Evolutionary conservation across 495 filamentous ascomycete species (phyloP).

Genomic region (Wilcoxina mikolae): DNA sequence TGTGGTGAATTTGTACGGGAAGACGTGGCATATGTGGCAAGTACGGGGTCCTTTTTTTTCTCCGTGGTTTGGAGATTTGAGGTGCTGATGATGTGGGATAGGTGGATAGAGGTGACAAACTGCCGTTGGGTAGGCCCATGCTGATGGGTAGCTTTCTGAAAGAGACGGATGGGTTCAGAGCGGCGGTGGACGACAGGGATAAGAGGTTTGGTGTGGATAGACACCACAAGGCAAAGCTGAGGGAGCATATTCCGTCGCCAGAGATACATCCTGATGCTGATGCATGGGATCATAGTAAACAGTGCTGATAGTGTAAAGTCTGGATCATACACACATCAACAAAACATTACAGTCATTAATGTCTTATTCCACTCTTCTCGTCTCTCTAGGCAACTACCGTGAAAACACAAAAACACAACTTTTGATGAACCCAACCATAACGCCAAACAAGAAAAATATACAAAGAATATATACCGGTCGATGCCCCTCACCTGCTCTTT

Average conservation of each 20-base stretch:
- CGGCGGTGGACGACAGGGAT: constrained; percentile 49
- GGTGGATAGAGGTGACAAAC: constrained; percentile 58
- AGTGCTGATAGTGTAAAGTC: too few relatives aligned
- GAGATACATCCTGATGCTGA: constrained; percentile 38
- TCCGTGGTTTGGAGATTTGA: background rate
- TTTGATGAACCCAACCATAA: background rate
- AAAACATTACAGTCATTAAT: too few relatives aligned
- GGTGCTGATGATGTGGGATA: constrained; percentile 27
- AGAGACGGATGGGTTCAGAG: constrained; percentile 42
- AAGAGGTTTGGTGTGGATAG: constrained; percentile 46
- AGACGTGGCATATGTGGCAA: constrained; percentile 77
- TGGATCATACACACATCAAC: too few relatives aligned
- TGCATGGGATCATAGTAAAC: constrained; percentile 14
- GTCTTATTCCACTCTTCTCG: too few relatives aligned
- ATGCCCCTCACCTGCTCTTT: background rate
- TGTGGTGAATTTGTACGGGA: constrained; percentile 60
- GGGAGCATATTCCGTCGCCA: constrained; percentile 45
- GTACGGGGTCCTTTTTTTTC: background rate
- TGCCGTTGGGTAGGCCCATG: constrained; percentile 60
- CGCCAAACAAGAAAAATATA: background rate
- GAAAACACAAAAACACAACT: background rate
- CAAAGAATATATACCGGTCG: background rate
- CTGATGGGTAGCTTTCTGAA: constrained; percentile 63
- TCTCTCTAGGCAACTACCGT: background rate
- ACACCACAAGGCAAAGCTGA: constrained; percentile 45